Conservation (phyloP, 140 eudicot genomes). For the Ambrosia hybrid region DNA sequence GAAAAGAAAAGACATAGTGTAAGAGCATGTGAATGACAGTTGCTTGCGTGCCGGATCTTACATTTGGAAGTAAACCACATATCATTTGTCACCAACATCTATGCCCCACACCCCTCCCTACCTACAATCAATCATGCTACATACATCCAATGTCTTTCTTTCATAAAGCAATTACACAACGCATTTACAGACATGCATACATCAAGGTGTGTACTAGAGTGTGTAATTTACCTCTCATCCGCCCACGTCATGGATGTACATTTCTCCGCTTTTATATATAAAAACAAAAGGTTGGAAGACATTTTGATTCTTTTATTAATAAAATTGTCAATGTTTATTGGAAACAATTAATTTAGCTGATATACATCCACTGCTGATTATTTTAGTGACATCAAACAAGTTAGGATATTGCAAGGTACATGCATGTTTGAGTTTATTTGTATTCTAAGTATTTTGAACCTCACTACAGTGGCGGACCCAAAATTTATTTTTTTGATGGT, state of each 20-base stretch:
- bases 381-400: too few relatives aligned
- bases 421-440: too few relatives aligned
- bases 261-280: too few relatives aligned
- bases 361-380: too few relatives aligned
- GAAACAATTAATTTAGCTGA: not conserved
- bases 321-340: too few relatives aligned
- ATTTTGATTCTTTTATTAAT: too few relatives aligned
- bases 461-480: too few relatives aligned
- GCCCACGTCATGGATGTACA: not conserved
- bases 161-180: not conserved
- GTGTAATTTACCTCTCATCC: not conserved
- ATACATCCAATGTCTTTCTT: not conserved
- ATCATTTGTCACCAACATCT: constrained; percentile 25
- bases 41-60: constrained; percentile 29
- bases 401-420: too few relatives aligned
- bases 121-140: constrained; percentile 15
- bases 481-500: too few relatives aligned
- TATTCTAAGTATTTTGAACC: too few relatives aligned
- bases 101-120: not conserved
- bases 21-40: constrained; percentile 27
- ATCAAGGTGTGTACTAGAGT: too few relatives aligned
- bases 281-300: not conserved
- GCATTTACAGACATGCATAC: not conserved
- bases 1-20: not conserved
- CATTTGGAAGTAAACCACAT: constrained; percentile 32